Evolutionary conservation across 192 early-diverging fungal genomes (phyloP), one percentile per base, ranked within the genome.

Genomic region (Backusella mclennaniae): DNA sequence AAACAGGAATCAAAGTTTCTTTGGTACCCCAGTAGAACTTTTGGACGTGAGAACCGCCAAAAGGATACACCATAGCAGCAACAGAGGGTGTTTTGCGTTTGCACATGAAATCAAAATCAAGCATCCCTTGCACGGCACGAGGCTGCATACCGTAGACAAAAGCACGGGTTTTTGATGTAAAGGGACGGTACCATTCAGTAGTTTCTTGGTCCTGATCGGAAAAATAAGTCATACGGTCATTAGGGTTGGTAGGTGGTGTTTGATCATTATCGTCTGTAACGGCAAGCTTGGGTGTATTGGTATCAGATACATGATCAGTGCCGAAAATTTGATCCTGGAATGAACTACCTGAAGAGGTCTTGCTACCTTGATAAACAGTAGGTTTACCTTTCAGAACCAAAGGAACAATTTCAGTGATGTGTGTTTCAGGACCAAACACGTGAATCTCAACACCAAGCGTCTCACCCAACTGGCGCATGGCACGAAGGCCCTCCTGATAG

Each of bases 11-110:
- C 59, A 99, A 87, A 33, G 95, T 97, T 85, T 99, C 97, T 87
- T 96, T 93, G 59, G 96, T 98, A 56, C 97, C 97, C 97, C 96
- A 99, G 90, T 98, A 99, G 90, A 99, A 98, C 84, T 98, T 99
- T 83, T 99, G 97, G 71, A 99, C 94, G 80, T 99, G 96, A 84
- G 95, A 94, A 52, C 97, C 96, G 72, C 97, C 96, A 84, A 99
- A 99, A 71, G 97, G 96, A 81, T 99, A 98, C 77, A 99, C 92
- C 97, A 99, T 99, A 79, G 95, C 96, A 12, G 96, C 94, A 66
- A 99, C 96, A 33, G 96, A 97, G 17, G 96, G 96, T 69, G 90
- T 81, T n/a, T 82, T 69, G 76, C 96, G 93, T 86, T 96, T 93
- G 90, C 97, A 99, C 90, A 99, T 98, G 71, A 92, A 98, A 84